These are phyloP conservation scores for Fusarium secorum DNA, from an alignment of 2,329 filamentous ascomycete species.

Conservation along the genomic window DNA sequence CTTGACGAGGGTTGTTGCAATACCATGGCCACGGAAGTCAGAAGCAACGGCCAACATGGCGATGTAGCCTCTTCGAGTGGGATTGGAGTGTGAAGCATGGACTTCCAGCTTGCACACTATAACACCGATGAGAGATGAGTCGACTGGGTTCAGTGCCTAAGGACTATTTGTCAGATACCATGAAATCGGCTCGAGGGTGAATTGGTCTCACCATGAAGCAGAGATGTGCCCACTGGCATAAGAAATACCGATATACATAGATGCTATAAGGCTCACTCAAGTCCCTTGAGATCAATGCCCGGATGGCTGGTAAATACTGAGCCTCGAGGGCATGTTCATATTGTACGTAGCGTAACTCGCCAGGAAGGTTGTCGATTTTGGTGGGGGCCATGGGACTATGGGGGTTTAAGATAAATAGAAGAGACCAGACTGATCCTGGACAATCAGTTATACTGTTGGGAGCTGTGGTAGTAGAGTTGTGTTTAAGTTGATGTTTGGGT, in stretches of 20 bases:
- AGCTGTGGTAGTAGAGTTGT: background rate
- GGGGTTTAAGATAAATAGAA: background rate
- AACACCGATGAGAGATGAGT: slow-evolving; percentile 79
- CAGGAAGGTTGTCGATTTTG: slow-evolving; percentile 48
- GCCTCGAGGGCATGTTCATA: slow-evolving; percentile 69
- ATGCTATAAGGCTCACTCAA: slow-evolving; percentile 98
- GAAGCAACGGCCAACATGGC: slow-evolving; percentile 96
- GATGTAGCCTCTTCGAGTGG: slow-evolving; percentile 87
- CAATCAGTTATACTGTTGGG: background rate
- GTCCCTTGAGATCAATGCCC: slow-evolving; percentile 92
- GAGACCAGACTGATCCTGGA: background rate
- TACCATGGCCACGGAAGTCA: slow-evolving; percentile 80
- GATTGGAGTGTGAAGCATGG: slow-evolving; percentile 80
- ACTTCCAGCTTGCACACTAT: slow-evolving; percentile 94
- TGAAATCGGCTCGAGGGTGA: background rate
- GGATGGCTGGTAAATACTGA: slow-evolving; percentile 82
- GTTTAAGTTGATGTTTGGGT: background rate
- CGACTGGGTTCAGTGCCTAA: slow-evolving; percentile 67
- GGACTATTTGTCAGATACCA: slow-evolving; percentile 17
- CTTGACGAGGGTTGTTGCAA: slow-evolving; percentile 88
- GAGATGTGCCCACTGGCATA: slow-evolving; percentile 97
- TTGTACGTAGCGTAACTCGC: slow-evolving; percentile 65
- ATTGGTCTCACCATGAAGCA: slow-evolving; percentile 81
- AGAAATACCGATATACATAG: slow-evolving; percentile 97
- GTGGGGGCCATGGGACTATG: slow-evolving; percentile 46